Evolutionary conservation across 2,329 filamentous ascomycete genomes (phyloP).

Genomic region (Ilyonectria destructans): DNA sequence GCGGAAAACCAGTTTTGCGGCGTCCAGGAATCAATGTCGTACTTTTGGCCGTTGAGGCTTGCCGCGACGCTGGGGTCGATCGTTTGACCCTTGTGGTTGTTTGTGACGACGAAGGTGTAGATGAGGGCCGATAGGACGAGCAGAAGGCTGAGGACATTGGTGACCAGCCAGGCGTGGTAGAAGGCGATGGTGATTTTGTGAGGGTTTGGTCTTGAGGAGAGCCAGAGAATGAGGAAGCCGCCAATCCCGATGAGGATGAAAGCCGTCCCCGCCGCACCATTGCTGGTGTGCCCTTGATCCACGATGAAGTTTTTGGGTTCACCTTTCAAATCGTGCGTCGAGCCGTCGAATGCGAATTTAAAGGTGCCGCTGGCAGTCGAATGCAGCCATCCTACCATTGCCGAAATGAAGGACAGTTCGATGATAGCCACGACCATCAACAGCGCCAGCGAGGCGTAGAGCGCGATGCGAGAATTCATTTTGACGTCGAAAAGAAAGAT

Average conservation of each 20-base stretch:
- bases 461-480: conserved; percentile 20
- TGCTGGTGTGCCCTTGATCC: conserved; percentile 50
- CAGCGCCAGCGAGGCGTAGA: conserved; percentile 46
- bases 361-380: conserved; percentile 46
- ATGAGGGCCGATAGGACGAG: conserved; percentile 46
- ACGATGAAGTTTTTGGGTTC: conserved; percentile 46
- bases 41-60: conserved; percentile 37
- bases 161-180: conserved; percentile 45
- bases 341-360: conserved; percentile 31
- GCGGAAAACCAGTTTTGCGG: conserved; percentile 51
- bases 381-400: conserved; percentile 50
- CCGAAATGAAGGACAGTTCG: conserved; percentile 49
- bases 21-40: conserved; percentile 45
- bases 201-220: conserved; percentile 35
- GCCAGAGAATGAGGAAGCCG: conserved; percentile 44
- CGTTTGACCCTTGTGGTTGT: conserved; percentile 43
- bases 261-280: conserved; percentile 50
- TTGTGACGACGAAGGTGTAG: conserved; percentile 51
- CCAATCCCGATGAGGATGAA: conserved; percentile 48
- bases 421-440: conserved; percentile 50
- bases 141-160: conserved; percentile 43
- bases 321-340: conserved; percentile 36
- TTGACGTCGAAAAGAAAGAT: not conserved
- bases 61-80: conserved; percentile 39
- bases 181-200: conserved; percentile 35